Base-by-base conservation (phyloP, 2,329 filamentous ascomycete species). In the Colletotrichum magnum region DNA sequence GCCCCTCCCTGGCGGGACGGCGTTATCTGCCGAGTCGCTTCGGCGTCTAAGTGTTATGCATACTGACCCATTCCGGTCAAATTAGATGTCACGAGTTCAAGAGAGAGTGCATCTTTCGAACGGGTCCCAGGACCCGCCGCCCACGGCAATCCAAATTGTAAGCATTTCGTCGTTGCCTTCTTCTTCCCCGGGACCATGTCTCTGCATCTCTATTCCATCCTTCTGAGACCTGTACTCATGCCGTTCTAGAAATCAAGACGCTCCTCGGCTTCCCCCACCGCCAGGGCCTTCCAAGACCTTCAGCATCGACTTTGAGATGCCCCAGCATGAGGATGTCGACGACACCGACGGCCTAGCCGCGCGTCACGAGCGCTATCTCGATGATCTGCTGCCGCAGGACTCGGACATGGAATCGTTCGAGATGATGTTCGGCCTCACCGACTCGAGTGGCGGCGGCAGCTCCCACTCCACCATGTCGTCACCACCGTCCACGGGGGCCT, bases 21-120 rank as follows among this genome's bases (percentile, higher is more conserved):
- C 54, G 24, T 53, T 52, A 18, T 64, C 47, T 58, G 10, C 68
- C 68, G 63, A 50, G 39, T 18, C 41, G n/a, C 13, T 39, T 53
- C 58, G 64, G 68, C 68, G 45, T 68, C 26, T 70, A 68, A 62
- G 53, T 62, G 24, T 39, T 43, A 5, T 47, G 36, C n/a, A 36
- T 59, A 47, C 51, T 68, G 26, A 58, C 64, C 18, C 10, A 66
- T 21, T 28, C 64, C 36, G n/a, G n/a, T 13, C 28, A 16, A 62
- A 5, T 24, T 67, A 88, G 86, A 72, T 88, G 87, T 73, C 80
- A 84, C 57, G 82, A 84, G 53, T 86, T 83, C 36, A 88, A 87
- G 74, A 79, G 82, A 59, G 86, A 88, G 76, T 88, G 86, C 66
- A 78, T 88, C 63, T 86, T 86, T 69, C 81, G 85, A 56, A 84